Conservation (phyloP, 768 basidiomycete genomes). For the Boletus rex-veris region DNA sequence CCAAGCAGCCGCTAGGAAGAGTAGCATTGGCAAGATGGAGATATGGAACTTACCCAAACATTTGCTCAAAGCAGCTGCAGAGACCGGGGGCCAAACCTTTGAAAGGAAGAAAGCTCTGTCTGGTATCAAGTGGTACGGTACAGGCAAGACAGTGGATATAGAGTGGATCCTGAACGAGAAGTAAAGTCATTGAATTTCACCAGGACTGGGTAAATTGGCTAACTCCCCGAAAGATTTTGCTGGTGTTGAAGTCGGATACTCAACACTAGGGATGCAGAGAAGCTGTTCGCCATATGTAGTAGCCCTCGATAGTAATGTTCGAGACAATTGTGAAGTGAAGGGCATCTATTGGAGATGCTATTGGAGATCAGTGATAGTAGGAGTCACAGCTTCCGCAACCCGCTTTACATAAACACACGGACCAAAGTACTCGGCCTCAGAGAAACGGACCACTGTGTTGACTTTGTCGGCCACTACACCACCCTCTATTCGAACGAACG, state of each 20-base stretch:
- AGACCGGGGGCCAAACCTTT: slow-evolving; percentile 30
- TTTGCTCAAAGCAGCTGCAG: slow-evolving; percentile 27
- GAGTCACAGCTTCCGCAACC: no score
- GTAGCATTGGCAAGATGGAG: slow-evolving; percentile 40
- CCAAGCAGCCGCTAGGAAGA: slow-evolving; percentile 32
- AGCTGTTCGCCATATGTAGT: no score
- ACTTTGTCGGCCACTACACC: no score
- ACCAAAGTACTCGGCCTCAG: no score
- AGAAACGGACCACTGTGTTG: no score
- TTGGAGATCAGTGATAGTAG: no score
- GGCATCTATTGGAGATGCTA: no score
- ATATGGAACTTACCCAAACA: slow-evolving; percentile 44
- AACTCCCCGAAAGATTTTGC: slow-evolving; percentile 32
- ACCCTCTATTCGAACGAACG: no score
- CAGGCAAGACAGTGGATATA: slow-evolving; percentile 30
- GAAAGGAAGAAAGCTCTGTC: slow-evolving; percentile 40
- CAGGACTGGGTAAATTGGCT: neutral
- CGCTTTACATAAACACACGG: no score
- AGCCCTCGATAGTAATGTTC: no score
- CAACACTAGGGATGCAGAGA: no score
- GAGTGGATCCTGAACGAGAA: slow-evolving; percentile 51
- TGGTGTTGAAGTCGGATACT: slow-evolving; percentile 32
- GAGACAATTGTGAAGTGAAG: no score
- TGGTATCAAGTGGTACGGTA: slow-evolving; percentile 50
- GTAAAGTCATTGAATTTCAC: slow-evolving; percentile 23